Percentiles rank a stretch among this genome's conserved stretches.
phyloP scores from a whole-genome alignment of 1,284 basidiomycete species.

The Fomitopsis schrenkii region DNA sequence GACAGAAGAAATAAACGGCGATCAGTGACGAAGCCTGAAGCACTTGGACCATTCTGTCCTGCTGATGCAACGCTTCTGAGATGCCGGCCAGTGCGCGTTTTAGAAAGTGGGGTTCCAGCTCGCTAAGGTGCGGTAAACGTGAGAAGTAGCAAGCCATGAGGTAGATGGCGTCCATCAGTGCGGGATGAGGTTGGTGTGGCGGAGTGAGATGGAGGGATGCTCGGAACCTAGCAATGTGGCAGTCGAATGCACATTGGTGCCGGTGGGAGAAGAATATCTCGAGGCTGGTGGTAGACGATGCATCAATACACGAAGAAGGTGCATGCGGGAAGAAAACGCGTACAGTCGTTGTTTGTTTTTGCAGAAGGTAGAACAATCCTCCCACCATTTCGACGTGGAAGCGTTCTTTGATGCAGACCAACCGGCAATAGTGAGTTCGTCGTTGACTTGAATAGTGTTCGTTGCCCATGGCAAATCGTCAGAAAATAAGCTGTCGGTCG shows the following conservation, averaged over 20 bases:
- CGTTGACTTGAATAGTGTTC: constrained; percentile 1
- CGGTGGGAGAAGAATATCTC: constrained; percentile 53
- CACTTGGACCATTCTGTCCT: constrained; percentile 52
- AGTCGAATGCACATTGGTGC: constrained; percentile 56
- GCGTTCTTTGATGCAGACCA: constrained; percentile 5
- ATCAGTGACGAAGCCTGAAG: constrained; percentile 58
- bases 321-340: constrained; percentile 16
- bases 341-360: constrained; percentile 38
- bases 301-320: constrained; percentile 5
- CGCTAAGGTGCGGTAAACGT: constrained; percentile 34
- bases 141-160: constrained; percentile 56
- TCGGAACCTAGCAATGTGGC: constrained; percentile 42
- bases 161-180: constrained; percentile 56
- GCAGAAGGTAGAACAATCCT: constrained; percentile 25
- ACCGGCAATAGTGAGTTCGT: constrained; percentile 5
- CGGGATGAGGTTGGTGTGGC: constrained; percentile 45
- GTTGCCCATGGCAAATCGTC: neutral
- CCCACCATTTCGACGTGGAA: constrained; percentile 19
- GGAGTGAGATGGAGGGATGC: constrained; percentile 22
- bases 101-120: constrained; percentile 45
- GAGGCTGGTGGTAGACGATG: constrained; percentile 32
- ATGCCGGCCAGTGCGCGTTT: constrained; percentile 47
- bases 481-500: neutral
- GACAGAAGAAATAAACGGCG: constrained; percentile 56
- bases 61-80: constrained; percentile 42